Percentiles rank a stretch among this genome's conserved stretches.
Conservation (phyloP, 148 eudicot genomes). For the Pharnaceum exiguum region DNA sequence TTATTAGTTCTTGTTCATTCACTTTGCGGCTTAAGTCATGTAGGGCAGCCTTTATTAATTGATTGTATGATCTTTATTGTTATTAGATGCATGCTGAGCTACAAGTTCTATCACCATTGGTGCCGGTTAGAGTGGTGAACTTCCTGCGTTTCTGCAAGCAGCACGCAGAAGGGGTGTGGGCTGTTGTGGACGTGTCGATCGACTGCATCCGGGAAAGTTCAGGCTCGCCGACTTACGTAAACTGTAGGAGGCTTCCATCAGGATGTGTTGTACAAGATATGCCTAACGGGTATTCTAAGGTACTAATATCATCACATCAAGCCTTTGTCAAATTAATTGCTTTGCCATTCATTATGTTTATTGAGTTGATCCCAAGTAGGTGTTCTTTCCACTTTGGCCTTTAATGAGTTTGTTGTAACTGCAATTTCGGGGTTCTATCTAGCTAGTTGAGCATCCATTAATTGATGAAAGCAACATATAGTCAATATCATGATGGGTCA, state of each 20-base stretch:
- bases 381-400: constrained; percentile 38
- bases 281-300: constrained; percentile 98
- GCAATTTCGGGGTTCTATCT: constrained; percentile 45
- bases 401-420: constrained; percentile 70
- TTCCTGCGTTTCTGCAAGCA: constrained; percentile 96
- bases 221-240: constrained; percentile 42
- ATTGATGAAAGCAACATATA: constrained; percentile 30
- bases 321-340: background rate
- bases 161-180: constrained; percentile 94
- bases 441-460: constrained; percentile 39
- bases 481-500: constrained; percentile 5
- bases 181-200: constrained; percentile 85
- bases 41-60: background rate
- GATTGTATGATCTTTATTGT: background rate
- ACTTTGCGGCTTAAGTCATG: background rate
- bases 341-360: constrained; percentile 24
- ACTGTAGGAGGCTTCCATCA: constrained; percentile 88
- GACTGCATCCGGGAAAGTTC: constrained; percentile 65
- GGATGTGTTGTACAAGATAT: constrained; percentile 96
- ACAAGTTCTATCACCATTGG: constrained; percentile 89
- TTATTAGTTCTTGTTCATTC: background rate
- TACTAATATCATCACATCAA: constrained; percentile 19
- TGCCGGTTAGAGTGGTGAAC: constrained; percentile 79
- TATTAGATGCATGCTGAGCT: constrained; percentile 88
- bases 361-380: constrained; percentile 45